phyloP scores from a whole-genome alignment of 305 asterid genomes.

The Fraxinus angustifolia region DNA sequence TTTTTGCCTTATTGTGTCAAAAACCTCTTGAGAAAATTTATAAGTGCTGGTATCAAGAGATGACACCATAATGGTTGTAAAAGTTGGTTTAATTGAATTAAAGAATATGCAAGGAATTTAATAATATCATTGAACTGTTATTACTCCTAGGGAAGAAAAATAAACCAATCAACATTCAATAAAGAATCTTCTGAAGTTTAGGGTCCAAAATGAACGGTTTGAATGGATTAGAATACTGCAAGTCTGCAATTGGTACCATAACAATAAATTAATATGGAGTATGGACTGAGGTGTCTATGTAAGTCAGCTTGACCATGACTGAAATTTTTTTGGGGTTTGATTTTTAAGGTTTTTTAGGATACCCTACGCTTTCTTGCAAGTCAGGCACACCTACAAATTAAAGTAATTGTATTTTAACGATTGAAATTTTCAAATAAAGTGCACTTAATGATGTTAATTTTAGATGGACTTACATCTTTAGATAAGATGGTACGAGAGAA shows the following conservation, averaged over 20 bases:
- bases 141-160: conserved; percentile 14
- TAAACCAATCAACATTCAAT: conserved; percentile 38
- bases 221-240: conserved; percentile 26
- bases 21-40: neutral
- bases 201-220: conserved; percentile 40
- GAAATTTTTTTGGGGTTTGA: neutral
- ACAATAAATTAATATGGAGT: neutral
- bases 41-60: neutral
- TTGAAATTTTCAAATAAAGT: neutral
- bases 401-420: neutral
- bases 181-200: conserved; percentile 14
- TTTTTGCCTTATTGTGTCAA: neutral
- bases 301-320: neutral
- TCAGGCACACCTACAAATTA: neutral
- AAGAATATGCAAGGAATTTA: neutral
- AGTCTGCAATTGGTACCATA: neutral
- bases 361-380: neutral
- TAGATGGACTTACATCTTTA: neutral
- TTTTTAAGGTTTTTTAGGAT: neutral
- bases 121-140: neutral
- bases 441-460: neutral
- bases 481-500: neutral
- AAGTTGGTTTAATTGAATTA: neutral
- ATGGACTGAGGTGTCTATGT: neutral
- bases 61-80: neutral